Evolutionary conservation across 345 rosid species (phyloP).

Genomic region (Lenwebbia sp.): DNA sequence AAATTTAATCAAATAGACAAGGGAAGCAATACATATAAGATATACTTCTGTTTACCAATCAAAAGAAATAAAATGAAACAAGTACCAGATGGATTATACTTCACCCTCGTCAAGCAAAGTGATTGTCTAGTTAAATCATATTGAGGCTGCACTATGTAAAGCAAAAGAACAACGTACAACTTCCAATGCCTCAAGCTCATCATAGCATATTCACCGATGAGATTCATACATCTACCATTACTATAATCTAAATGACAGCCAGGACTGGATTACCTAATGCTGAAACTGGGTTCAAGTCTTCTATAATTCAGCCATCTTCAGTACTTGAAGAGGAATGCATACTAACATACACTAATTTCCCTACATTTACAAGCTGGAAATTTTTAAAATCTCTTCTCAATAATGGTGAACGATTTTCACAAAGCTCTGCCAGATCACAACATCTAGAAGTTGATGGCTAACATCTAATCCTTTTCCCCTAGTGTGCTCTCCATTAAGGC

Average conservation of each 20-base stretch:
- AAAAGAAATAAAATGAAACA: background rate
- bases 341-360: background rate
- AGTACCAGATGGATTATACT: background rate
- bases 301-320: background rate
- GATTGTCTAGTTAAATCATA: background rate
- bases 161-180: background rate
- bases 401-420: background rate
- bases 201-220: background rate
- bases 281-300: background rate
- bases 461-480: background rate
- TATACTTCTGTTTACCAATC: background rate
- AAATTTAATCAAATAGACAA: background rate
- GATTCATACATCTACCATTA: background rate
- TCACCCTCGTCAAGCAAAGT: background rate
- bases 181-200: background rate
- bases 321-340: background rate
- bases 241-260: background rate
- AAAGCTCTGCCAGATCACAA: background rate
- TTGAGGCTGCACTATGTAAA: background rate
- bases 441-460: background rate
- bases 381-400: background rate
- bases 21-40: background rate
- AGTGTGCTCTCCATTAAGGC: background rate
- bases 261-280: background rate
- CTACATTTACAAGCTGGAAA: background rate